Base-by-base conservation (phyloP, 139 green algal genomes). In the Ettlia oleoabundans region DNA sequence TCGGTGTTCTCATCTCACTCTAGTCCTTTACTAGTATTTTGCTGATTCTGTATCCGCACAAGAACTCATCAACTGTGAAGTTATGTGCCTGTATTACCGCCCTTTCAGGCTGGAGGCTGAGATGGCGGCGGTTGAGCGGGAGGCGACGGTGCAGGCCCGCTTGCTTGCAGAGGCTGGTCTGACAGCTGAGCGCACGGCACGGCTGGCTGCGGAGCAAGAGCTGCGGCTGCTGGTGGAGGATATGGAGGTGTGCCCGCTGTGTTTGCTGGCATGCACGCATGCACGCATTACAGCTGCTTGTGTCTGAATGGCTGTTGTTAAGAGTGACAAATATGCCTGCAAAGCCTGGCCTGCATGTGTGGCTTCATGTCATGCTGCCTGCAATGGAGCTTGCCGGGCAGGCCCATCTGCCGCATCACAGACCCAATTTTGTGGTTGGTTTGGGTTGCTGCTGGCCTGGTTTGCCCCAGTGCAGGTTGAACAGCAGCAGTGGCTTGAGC, bases 71-170 rank as follows among this genome's bases (percentile, higher is more conserved):
- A n/a, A n/a, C n/a, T n/a, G n/a, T n/a, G n/a, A n/a, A n/a, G n/a
- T n/a, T n/a, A n/a, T n/a, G n/a, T n/a, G n/a, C n/a, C n/a, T n/a
- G n/a, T n/a, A n/a, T n/a, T n/a, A n/a, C n/a, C n/a, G 47, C 47
- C 47, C 6, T 26, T 61, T 37, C 73, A 80, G 73, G 73, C 55
- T 80, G 73, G 73, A 80, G 53, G 51, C 53, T 30, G 73, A 70
- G 73, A 30, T 70, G 55, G 73, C 73, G 4, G 73, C 53, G 15
- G 73, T 69, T 26, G 73, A 80, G 38, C 19, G 52, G 35, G 51
- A 69, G 73, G 55, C 35, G 33, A 32, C 52, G 52, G 37, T 53
- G 33, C 62, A 82, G 41, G 76, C 40, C 41, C 28, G 30, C 1
- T n/a, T 41, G 13, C 32, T 73, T 32, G 61, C 41, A 33, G 38